Conservation (phyloP, 2,329 filamentous ascomycete species). For the Arthrobotrys megalospora region DNA sequence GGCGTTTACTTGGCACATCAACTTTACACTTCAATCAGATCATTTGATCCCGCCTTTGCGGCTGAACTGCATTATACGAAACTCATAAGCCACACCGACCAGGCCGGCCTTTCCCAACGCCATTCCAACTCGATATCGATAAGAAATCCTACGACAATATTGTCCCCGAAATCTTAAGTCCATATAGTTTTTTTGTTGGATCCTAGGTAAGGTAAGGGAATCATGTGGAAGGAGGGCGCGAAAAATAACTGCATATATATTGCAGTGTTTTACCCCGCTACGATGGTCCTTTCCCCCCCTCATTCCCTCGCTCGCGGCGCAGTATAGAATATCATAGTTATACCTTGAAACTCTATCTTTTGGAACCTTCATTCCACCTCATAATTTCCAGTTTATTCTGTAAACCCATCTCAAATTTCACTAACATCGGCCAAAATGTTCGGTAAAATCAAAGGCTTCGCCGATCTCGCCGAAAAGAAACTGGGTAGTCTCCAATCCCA, state of each 20-base stretch:
- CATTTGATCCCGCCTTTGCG: conserved; percentile 50
- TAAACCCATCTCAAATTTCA: background rate
- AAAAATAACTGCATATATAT: conserved; percentile 22
- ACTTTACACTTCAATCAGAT: conserved; percentile 25
- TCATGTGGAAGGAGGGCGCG: background rate
- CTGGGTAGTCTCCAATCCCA: conserved; percentile 20
- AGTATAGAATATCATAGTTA: background rate
- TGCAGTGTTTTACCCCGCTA: background rate
- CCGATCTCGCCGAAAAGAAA: conserved; percentile 33
- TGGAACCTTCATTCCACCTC: background rate
- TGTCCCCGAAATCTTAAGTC: conserved; percentile 2
- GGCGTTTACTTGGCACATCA: conserved; percentile 13
- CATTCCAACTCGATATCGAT: background rate
- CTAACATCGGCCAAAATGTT: conserved; percentile 47
- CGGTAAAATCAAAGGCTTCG: conserved; percentile 42
- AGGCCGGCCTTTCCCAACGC: background rate
- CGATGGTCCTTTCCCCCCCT: background rate
- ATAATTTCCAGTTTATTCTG: background rate
- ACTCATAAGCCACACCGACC: conserved; percentile 24
- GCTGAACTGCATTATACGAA: conserved; percentile 48
- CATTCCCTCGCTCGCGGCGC: background rate
- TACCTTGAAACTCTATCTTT: conserved; percentile 17
- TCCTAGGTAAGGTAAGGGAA: conserved; percentile 7
- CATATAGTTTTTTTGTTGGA: conserved; percentile 1
- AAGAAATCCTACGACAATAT: conserved; percentile 28